A percentile compares a stretch with the other conserved stretches of the same genome.
phyloP scores from a whole-genome alignment of 1,284 basidiomycete genomes.

The Sporisorium sorghi region DNA sequence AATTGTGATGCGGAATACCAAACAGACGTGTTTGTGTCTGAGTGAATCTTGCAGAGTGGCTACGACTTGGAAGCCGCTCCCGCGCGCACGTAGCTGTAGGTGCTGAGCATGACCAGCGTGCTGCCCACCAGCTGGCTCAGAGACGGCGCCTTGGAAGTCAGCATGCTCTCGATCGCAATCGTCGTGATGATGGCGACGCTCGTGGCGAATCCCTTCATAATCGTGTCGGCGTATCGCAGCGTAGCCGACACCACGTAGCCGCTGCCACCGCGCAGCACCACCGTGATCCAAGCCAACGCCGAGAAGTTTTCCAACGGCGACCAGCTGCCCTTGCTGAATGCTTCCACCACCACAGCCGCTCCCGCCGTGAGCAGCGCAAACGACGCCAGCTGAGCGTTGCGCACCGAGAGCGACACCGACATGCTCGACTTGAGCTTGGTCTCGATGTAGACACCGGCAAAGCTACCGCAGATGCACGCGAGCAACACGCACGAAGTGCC shows the following conservation, averaged over 20 bases:
- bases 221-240: constrained; percentile 44
- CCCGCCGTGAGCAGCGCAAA: constrained; percentile 28
- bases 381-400: constrained; percentile 42
- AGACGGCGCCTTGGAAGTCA: constrained; percentile 15
- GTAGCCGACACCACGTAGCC: constrained; percentile 42
- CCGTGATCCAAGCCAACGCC: constrained; percentile 31
- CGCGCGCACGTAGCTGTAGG: constrained; percentile 26
- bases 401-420: constrained; percentile 35
- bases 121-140: constrained; percentile 25
- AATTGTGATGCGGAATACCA: not conserved
- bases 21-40: too few species aligned
- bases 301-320: constrained; percentile 29
- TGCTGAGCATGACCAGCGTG: constrained; percentile 31
- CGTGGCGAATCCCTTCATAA: constrained; percentile 48
- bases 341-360: constrained; percentile 24
- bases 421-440: constrained; percentile 41
- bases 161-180: constrained; percentile 31
- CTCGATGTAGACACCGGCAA: constrained; percentile 46
- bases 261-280: constrained; percentile 26
- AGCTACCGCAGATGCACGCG: constrained; percentile 40
- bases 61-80: constrained; percentile 6
- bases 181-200: constrained; percentile 45
- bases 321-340: constrained; percentile 10
- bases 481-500: constrained; percentile 24
- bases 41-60: not conserved